phyloP scores from a whole-genome alignment of 2,329 filamentous ascomycete genomes.

The Apiospora pterosperma region DNA sequence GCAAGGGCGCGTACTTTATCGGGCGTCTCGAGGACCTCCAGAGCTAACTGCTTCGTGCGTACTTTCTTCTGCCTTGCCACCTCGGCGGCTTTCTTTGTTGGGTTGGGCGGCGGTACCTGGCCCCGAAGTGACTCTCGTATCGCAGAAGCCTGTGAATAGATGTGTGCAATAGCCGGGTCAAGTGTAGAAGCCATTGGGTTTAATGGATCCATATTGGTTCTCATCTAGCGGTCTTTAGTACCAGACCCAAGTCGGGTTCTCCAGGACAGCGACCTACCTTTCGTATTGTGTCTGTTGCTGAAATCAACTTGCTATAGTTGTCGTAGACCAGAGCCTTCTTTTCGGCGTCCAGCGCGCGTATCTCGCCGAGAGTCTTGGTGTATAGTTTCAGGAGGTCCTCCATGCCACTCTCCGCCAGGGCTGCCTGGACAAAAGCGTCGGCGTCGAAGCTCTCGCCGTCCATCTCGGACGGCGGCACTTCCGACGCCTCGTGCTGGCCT shows the following conservation, averaged over 20 bases:
- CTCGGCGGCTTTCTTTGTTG: slow-evolving; percentile 32
- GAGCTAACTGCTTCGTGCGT: slow-evolving; percentile 53
- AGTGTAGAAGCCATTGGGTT: slow-evolving; percentile 72
- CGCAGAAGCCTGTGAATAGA: slow-evolving; percentile 59
- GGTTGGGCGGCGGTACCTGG: slow-evolving; percentile 44
- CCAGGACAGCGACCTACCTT: slow-evolving; percentile 45
- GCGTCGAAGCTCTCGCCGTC: slow-evolving; percentile 72
- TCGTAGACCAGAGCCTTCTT: slow-evolving; percentile 97
- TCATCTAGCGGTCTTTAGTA: slow-evolving; percentile 51
- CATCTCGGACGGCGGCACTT: slow-evolving; percentile 66
- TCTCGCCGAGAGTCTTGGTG: slow-evolving; percentile 72
- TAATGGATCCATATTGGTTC: slow-evolving; percentile 75
- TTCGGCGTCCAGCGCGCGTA: slow-evolving; percentile 87
- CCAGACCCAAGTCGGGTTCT: neutral
- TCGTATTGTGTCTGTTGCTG: slow-evolving; percentile 93
- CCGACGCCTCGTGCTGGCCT: slow-evolving; percentile 38
- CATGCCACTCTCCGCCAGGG: slow-evolving; percentile 61
- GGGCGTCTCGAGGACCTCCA: slow-evolving; percentile 60
- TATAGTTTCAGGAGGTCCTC: slow-evolving; percentile 69
- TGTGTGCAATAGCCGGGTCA: slow-evolving; percentile 70
- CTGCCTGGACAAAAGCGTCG: slow-evolving; percentile 60
- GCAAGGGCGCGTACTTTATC: slow-evolving; percentile 56
- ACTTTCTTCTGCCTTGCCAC: slow-evolving; percentile 30
- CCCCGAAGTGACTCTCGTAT: slow-evolving; percentile 51
- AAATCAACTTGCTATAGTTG: slow-evolving; percentile 95